Evolutionary conservation across 2,329 filamentous ascomycete species (phyloP), one percentile per base, ranked within the genome.

Genomic region (Alternaria incomplexa): DNA sequence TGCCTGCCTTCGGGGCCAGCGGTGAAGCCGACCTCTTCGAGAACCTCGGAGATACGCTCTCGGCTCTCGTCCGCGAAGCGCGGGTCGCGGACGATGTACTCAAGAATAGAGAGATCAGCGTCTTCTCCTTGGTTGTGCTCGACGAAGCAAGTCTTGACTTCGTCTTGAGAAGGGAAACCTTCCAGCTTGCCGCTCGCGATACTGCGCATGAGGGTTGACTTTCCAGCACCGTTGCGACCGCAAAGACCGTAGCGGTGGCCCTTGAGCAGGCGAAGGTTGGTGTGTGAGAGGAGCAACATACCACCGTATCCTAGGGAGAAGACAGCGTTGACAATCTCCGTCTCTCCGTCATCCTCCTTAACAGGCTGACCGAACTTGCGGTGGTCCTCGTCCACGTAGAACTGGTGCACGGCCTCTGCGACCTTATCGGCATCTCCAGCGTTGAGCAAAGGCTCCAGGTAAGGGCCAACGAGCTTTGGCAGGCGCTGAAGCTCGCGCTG

Each of bases 81-180:
- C 3, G 93, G 93, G 75, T 98, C 95, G 82, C 96, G 96, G 67
- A 89, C 85, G 69, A 97, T 92, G 78, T 96, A 99, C 61, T 98
- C 92, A 17, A 98, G 86, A 75, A 99, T 98, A 82, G 90, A 97
- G 64, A 98, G 91, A 67, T 98, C 94, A 36, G 96, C 95, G 81
- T 97, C 95, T 81, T 98, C 96, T 59, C 96, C 96, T 83, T 99
- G 95, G 83, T 98, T 98, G 85, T 99, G 96, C 85, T 99, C 96
- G 46, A 99, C 96, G 77, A 98, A 99, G 83, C 95, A 98, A 11
- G 95, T 98, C 73, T 93, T 91, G 74, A 99, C 89, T 63, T 94
- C 91, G 69, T 97, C 93, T 79, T 96, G 93, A 15, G 93, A 86
- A 40, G 96, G 96, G 84, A 99, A 99, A 9, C 96, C 96, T 81